Conservation (phyloP, 768 basidiomycete genomes). For the Chalciporus pseudorubinellus region DNA sequence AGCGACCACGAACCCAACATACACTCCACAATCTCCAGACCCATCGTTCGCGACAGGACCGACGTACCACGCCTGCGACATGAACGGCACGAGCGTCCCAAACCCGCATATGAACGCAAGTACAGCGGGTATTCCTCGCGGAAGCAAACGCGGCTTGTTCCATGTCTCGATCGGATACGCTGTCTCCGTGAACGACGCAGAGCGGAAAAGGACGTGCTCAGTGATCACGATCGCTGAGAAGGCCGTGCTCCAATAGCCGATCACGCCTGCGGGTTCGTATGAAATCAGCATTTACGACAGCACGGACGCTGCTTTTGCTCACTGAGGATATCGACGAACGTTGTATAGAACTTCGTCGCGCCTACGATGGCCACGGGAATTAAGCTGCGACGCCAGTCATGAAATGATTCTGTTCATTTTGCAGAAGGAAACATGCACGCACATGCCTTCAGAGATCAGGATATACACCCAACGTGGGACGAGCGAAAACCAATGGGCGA, state of each 20-base stretch:
- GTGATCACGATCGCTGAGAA: constrained; percentile 39
- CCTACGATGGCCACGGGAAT: constrained; percentile 49
- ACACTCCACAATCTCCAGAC: constrained; percentile 50
- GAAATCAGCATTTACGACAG: neutral
- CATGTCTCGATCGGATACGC: constrained; percentile 39
- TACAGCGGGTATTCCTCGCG: constrained; percentile 41
- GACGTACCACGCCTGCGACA: constrained; percentile 53
- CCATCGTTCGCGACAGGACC: constrained; percentile 45
- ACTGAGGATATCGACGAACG: constrained; percentile 44
- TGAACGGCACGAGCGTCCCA: constrained; percentile 43
- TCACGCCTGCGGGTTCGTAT: constrained; percentile 32
- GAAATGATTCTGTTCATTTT: neutral
- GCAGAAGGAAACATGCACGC: constrained; percentile 11
- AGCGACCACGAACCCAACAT: constrained; percentile 37
- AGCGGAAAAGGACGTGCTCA: constrained; percentile 46
- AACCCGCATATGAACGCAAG: constrained; percentile 39
- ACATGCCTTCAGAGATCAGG: constrained; percentile 46
- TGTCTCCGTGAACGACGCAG: constrained; percentile 28
- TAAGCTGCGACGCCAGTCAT: constrained; percentile 26
- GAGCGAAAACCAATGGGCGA: constrained; percentile 30
- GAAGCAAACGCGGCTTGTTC: constrained; percentile 37
- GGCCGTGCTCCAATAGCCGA: constrained; percentile 44
- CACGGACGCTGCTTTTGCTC: neutral
- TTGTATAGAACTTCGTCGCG: constrained; percentile 43
- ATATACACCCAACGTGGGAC: constrained; percentile 48